These are phyloP conservation scores for Arthrobotrys sphaeroides DNA, from an alignment of 2,329 filamentous ascomycete genomes.

Conservation along the genomic window DNA sequence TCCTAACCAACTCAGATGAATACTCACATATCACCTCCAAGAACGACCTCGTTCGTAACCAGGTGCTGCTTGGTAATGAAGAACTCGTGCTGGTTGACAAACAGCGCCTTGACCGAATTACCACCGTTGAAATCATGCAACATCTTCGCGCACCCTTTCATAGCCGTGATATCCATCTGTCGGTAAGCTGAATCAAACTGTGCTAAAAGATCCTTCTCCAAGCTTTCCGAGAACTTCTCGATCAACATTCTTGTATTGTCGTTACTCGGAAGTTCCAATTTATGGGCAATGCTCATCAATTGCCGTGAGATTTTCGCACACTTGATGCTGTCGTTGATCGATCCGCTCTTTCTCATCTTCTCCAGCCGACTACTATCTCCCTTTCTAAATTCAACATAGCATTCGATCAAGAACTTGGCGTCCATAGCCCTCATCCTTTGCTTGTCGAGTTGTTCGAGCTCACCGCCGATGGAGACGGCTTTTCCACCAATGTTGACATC, in stretches of 20 bases:
- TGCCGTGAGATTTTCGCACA: constrained; percentile 94
- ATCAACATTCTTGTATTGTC: constrained; percentile 84
- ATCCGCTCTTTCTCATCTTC: constrained; percentile 83
- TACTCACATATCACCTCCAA: constrained; percentile 69
- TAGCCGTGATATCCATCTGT: constrained; percentile 93
- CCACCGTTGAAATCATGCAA: constrained; percentile 96
- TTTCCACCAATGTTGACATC: constrained; percentile 88
- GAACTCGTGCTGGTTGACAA: constrained; percentile 99
- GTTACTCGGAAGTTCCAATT: constrained; percentile 76
- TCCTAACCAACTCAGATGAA: background rate
- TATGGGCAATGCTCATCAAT: constrained; percentile 90
- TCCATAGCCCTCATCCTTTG: constrained; percentile 90
- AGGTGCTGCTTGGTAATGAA: constrained; percentile 96
- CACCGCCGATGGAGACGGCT: constrained; percentile 93
- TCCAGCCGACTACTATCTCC: constrained; percentile 88
- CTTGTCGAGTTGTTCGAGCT: constrained; percentile 90
- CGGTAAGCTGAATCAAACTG: constrained; percentile 98
- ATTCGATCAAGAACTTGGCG: constrained; percentile 93
- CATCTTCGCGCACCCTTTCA: constrained; percentile 95
- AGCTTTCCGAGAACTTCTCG: constrained; percentile 93
- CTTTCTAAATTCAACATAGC: constrained; percentile 92
- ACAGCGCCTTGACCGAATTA: constrained; percentile 90
- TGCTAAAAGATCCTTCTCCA: constrained; percentile 93
- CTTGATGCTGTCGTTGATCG: constrained; percentile 89
- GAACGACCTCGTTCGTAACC: constrained; percentile 82